Base-by-base conservation (phyloP, 1,284 basidiomycete genomes). In the Retiboletus fuscus region DNA sequence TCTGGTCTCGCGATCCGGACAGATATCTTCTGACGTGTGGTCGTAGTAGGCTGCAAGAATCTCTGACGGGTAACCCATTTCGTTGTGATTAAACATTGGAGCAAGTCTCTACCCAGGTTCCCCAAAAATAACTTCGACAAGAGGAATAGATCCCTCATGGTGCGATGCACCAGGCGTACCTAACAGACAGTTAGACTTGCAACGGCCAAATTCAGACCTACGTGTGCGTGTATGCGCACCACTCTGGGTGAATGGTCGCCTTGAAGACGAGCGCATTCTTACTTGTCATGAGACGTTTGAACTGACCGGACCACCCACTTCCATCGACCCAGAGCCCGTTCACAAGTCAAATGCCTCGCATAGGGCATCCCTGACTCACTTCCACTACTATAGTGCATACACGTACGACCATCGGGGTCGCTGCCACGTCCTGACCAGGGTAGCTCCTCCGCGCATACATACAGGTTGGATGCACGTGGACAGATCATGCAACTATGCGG, bases 221-320 rank as follows among this genome's bases (percentile, higher is more conserved):
- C 65, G 43, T 28, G 18, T 16, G 26, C 6, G 22, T 3, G 20
- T 34, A 30, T 74, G 69, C 80, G 57, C 74, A 91, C 91, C 90
- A 92, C 80, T 92, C 91, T 0, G 89, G 90, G 74, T 90, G 92
- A 46, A 89, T 84, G 0, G 90, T 92, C 10, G 87, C 82, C 78
- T 92, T 92, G 78, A 92, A 88, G 13, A 93, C 82, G 47, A 92
- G 81, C 5, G 90, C 86, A 65, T 91, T 90, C 34, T 1, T 39
- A 34, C 88, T 86, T 34, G 88, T 87, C 74, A 93, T 88, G 15
- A 93, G 83, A 1, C 90, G 83, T 73, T 91, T 91, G 81, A 93
- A 93, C 2, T 92, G 87, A 44, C 89, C 87, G 13, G 89, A 91
- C 91, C 92, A 93, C 2, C 89, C 91, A 74, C 93, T 91, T 5